Evolutionary conservation across 352 stramenopile genomes (phyloP), one percentile per base, ranked within the genome.

Genomic region (Globisporangium perplexum): DNA sequence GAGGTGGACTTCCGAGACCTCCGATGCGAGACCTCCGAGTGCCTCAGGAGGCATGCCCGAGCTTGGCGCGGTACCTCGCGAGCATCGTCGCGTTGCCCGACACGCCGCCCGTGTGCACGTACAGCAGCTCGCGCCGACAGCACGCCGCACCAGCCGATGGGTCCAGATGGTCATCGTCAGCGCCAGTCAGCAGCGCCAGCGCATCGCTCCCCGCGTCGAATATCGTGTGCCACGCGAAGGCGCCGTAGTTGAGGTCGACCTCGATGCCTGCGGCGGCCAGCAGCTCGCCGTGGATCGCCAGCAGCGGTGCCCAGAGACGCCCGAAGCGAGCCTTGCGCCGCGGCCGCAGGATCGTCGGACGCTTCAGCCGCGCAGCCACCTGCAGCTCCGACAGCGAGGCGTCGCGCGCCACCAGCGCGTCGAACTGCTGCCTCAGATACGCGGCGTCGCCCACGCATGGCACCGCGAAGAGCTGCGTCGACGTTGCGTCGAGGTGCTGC

Each of bases 21-120:
- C n/a, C n/a, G n/a, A n/a, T n/a, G n/a, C n/a, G n/a, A n/a, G n/a
- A n/a, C n/a, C n/a, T n/a, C n/a, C n/a, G n/a, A n/a, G n/a, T n/a
- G n/a, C n/a, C n/a, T n/a, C n/a, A n/a, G n/a, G n/a, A n/a, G n/a
- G n/a, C n/a, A n/a, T n/a, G n/a, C n/a, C n/a, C n/a, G n/a, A n/a
- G n/a, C 58, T 84, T 71, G 5, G 50, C 51, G 5, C 23, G 23
- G 47, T 93, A 95, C 31, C 84, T 67, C 10, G 65, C 72, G 20
- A 92, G 56, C 78, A 93, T 92, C 14, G 72, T 83, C 28, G 62
- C 50, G 54, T 95, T 95, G 8, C 84, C 84, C 0, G 74, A 86
- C 0, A 83, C 71, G 11, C 84, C 84, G 35, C 84, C 84, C 0
- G 80, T 90, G 65, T 95, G 84, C 12, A 95, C 57, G 57, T 95